Conservation (phyloP, 441 rosid genomes). For the Geranium incanum region DNA sequence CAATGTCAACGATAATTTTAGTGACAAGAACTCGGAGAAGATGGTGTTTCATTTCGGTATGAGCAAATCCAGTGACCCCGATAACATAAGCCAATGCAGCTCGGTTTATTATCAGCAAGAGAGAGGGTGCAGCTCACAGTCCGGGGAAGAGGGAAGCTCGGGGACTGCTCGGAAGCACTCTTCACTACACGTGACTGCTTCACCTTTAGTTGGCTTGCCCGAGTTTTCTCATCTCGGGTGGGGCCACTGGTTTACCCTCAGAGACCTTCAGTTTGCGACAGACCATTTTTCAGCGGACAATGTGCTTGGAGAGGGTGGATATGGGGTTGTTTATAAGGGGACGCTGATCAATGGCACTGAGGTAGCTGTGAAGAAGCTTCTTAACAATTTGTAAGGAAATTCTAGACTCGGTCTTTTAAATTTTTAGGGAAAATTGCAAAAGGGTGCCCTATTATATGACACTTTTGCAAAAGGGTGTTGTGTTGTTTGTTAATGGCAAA, state of each 20-base stretch:
- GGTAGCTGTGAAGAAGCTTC: slow-evolving; percentile 82
- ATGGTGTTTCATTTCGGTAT: slow-evolving; percentile 66
- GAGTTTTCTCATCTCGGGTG: slow-evolving; percentile 86
- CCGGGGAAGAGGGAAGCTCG: slow-evolving; percentile 82
- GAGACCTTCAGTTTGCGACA: slow-evolving; percentile 90
- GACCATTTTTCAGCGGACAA: slow-evolving; percentile 72
- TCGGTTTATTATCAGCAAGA: slow-evolving; percentile 67
- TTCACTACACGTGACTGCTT: slow-evolving; percentile 42
- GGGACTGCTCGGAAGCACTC: slow-evolving; percentile 48
- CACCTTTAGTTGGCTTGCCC: slow-evolving; percentile 73
- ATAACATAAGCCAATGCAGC: slow-evolving; percentile 51
- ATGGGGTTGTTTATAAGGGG: slow-evolving; percentile 84
- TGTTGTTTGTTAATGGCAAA: too few species aligned
- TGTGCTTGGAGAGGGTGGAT: slow-evolving; percentile 91
- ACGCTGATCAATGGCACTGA: slow-evolving; percentile 63
- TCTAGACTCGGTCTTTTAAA: background rate
- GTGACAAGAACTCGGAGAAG: slow-evolving; percentile 63
- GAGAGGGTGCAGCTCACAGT: slow-evolving; percentile 54
- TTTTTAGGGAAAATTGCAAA: too few species aligned
- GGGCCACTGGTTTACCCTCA: slow-evolving; percentile 98
- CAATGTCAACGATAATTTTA: slow-evolving; percentile 57
- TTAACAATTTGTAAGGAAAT: slow-evolving; percentile 71
- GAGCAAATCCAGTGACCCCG: slow-evolving; percentile 53
- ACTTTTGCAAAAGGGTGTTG: too few species aligned
- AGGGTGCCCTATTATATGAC: too few species aligned